Base-by-base conservation (phyloP, 306 rosid genomes). In the Hippophae gyantsensis region DNA sequence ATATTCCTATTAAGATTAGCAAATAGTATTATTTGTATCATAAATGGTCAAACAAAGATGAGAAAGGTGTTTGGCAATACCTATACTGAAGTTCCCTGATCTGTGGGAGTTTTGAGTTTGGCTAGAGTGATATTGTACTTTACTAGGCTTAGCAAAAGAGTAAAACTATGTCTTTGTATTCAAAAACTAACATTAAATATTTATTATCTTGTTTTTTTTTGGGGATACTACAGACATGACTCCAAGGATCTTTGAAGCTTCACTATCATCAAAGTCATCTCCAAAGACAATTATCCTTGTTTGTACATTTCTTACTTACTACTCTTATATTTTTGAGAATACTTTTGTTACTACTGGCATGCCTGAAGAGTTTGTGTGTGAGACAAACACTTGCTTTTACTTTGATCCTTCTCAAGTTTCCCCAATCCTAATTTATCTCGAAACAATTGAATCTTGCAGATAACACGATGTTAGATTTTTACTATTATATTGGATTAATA, bases 251-350 rank as follows among this genome's bases (percentile, higher is more conserved):
- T 70, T 87, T 69, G 76, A 81, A 60, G 73, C 78, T 74, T 75
- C 83, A 57, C 52, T 61, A 61, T 76, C 84, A 58, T 55, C 65
- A 63, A 78, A 80, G 75, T 69, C 77, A 26, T 65, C 79, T 69
- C 69, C 85, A 72, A 83, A 84, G 79, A 76, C 95, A 72, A 63
- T 92, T 74, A 73, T 92, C 75, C 98, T 92, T 92, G 98, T 87
- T 87, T 87, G 98, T 85, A 87, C 98, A 83, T 92, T 85, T 81
- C 96, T 85, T 79, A 69, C 73, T 81, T 79, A 56, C 63, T 72
- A 65, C 73, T 76, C 79, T 73, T 74, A 42, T 55, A 66, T 61
- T 41, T 25, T 43, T 66, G 57, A 41, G 6, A 43, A 43, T 65
- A 53, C 65, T 27, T 67, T 42, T 63, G 46, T 13, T n/a, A 6